Conservation (phyloP, 352 stramenopile species). For the Phytophthora litchii region DNA sequence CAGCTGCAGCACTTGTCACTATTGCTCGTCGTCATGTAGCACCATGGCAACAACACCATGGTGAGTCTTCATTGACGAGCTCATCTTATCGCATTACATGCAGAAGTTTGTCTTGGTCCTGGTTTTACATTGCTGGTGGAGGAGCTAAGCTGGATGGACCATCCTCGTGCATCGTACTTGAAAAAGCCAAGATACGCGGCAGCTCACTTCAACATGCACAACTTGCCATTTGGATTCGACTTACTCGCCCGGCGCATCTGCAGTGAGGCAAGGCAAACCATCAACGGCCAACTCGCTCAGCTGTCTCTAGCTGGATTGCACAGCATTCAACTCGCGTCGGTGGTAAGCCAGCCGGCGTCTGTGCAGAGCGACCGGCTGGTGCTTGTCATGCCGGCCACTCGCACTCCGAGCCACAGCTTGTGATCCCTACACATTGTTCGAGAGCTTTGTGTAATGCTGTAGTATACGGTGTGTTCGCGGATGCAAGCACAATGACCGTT, state of each 20-base stretch:
- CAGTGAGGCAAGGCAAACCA: not conserved
- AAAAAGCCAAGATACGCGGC: not conserved
- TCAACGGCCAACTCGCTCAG: conserved; percentile 10
- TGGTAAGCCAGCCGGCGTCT: conserved; percentile 12
- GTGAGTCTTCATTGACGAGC: no score
- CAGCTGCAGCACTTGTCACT: conserved; percentile 1
- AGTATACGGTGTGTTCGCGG: not conserved
- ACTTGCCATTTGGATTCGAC: not conserved
- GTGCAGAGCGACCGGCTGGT: conserved; percentile 9
- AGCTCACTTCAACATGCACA: not conserved
- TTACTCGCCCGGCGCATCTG: not conserved
- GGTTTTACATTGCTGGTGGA: no score
- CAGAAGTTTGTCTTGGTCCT: conserved; percentile 3
- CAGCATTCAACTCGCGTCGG: conserved; percentile 1
- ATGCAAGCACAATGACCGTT: not conserved
- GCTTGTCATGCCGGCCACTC: conserved; percentile 3
- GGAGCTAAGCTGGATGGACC: no score
- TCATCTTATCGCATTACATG: not conserved
- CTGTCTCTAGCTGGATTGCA: conserved; percentile 29
- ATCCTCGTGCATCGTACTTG: not conserved
- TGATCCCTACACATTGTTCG: not conserved
- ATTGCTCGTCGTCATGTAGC: no score
- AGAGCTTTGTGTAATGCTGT: no score
- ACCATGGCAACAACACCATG: no score
- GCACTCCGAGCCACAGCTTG: conserved; percentile 5